Evolutionary conservation across 2,329 filamentous ascomycete species (phyloP).

Genomic region (Aspergillus oerlinghausenensis): DNA sequence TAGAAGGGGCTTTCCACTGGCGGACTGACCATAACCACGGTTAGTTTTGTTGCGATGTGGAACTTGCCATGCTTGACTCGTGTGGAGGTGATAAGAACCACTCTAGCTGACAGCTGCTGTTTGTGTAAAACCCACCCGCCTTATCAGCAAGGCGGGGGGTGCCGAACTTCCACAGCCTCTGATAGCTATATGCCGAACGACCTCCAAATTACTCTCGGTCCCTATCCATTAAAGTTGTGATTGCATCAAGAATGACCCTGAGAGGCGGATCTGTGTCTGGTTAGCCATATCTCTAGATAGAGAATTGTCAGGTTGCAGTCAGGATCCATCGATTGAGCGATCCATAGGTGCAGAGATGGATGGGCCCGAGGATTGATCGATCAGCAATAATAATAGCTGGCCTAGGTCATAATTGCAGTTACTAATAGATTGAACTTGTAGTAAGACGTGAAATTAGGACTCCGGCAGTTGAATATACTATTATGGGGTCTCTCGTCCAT

Average conservation of each 20-base stretch:
- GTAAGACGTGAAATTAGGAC: too few relatives aligned
- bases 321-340: too few relatives aligned
- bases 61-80: neutral
- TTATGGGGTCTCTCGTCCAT: neutral
- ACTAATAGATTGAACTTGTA: too few relatives aligned
- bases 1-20: neutral
- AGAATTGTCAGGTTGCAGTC: too few relatives aligned
- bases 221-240: neutral
- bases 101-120: neutral
- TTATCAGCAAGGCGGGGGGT: conserved; percentile 6
- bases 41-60: neutral
- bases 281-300: too few relatives aligned
- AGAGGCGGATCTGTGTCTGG: neutral
- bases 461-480: too few relatives aligned
- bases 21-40: neutral
- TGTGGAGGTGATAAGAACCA: neutral
- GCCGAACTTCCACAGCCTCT: conserved; percentile 1
- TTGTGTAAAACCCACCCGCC: neutral
- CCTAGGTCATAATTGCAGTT: too few relatives aligned
- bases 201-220: neutral
- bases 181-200: conserved; percentile 8
- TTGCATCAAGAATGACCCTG: neutral
- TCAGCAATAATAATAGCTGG: too few relatives aligned
- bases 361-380: too few relatives aligned
- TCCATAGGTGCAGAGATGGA: too few relatives aligned